These are phyloP conservation scores for Psilocybe azurescens DNA, from an alignment of 768 basidiomycete species.

Conservation along the genomic window DNA sequence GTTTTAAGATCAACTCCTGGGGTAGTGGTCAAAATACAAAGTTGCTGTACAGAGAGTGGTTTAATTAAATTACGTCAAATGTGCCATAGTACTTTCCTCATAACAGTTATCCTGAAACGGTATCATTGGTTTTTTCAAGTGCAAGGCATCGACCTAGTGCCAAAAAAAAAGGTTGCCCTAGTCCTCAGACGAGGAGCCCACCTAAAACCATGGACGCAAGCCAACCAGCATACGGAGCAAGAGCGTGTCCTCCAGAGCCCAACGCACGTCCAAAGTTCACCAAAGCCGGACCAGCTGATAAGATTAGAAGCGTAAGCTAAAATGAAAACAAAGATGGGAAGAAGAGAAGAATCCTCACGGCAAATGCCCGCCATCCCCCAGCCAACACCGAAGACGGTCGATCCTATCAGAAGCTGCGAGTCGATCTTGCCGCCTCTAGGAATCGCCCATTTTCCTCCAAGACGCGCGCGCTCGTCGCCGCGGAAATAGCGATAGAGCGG, in stretches of 20 bases:
- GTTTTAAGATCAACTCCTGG: too few species aligned
- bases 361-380: slow-evolving; percentile 69
- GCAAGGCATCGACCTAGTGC: too few species aligned
- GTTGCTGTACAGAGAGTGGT: not conserved
- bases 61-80: not conserved
- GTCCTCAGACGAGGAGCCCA: slow-evolving; percentile 39
- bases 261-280: slow-evolving; percentile 63
- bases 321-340: not conserved
- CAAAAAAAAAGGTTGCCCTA: too few species aligned
- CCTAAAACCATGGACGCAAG: slow-evolving; percentile 43
- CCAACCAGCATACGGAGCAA: slow-evolving; percentile 45
- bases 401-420: slow-evolving; percentile 49
- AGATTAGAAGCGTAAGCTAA: slow-evolving; percentile 9
- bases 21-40: too few species aligned
- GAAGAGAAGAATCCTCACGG: slow-evolving; percentile 45
- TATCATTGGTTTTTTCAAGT: too few species aligned
- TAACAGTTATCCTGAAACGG: too few species aligned
- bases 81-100: too few species aligned
- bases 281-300: slow-evolving; percentile 63
- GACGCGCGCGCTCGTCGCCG: slow-evolving; percentile 40
- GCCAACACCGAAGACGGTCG: slow-evolving; percentile 63
- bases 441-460: slow-evolving; percentile 51
- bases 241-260: slow-evolving; percentile 33
- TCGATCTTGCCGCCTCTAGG: slow-evolving; percentile 48
- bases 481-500: slow-evolving; percentile 48